Conservation (phyloP, 108 stramenopile species). For the Cyclostephanos tholiformis region DNA sequence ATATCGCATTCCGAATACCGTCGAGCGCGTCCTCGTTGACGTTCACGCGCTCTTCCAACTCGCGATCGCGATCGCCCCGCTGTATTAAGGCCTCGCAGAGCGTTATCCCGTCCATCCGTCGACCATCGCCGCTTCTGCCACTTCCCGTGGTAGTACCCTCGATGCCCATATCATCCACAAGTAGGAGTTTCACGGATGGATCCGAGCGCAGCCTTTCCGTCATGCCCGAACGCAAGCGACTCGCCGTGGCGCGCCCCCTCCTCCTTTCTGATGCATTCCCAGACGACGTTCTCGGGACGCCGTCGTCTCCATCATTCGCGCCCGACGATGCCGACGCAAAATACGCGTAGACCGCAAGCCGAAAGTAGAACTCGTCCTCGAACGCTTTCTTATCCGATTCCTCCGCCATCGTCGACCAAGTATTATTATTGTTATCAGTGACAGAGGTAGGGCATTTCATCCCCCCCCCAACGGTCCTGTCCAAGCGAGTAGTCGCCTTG, state of each 20-base stretch:
- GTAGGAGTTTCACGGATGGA: conserved; percentile 49
- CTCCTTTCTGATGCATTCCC: conserved; percentile 10
- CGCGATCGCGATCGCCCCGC: conserved; percentile 15
- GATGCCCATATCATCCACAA: not conserved
- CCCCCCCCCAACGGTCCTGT: too few species aligned
- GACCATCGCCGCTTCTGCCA: conserved; percentile 9
- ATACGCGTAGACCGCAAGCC: conserved; percentile 6
- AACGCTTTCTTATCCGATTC: not conserved
- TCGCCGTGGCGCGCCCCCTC: conserved; percentile 5
- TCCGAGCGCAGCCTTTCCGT: conserved; percentile 51
- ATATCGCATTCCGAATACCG: conserved; percentile 55
- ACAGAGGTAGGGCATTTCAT: too few species aligned
- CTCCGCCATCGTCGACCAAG: not conserved
- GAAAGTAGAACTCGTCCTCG: conserved; percentile 22
- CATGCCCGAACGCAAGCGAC: conserved; percentile 52
- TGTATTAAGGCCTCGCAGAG: conserved; percentile 41
- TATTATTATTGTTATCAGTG: too few species aligned
- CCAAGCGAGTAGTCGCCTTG: too few species aligned
- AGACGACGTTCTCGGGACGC: not conserved
- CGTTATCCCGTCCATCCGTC: not conserved
- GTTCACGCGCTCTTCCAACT: conserved; percentile 75
- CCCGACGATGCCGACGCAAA: not conserved
- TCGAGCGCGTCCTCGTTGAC: conserved; percentile 53
- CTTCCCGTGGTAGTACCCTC: not conserved
- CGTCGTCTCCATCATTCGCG: not conserved